Conservation (phyloP, 2,329 filamentous ascomycete genomes). For the Orbilia blumenaviensis region DNA sequence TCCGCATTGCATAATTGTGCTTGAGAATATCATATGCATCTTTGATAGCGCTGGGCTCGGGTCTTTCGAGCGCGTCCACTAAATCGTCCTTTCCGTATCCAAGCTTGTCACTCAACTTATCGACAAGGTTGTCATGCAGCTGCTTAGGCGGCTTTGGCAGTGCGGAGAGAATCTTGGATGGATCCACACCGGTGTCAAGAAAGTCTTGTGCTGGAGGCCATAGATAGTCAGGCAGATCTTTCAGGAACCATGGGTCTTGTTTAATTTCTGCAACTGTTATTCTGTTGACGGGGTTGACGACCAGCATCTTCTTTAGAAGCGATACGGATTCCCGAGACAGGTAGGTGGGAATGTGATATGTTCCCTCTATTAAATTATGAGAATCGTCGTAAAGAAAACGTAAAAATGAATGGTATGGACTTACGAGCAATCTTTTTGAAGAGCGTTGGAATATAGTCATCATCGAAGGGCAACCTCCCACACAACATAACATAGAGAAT, state of each 20-base stretch:
- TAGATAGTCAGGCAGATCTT: slow-evolving; percentile 85
- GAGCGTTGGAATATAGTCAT: slow-evolving; percentile 95
- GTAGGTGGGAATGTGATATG: slow-evolving; percentile 90
- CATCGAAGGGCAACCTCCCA: slow-evolving; percentile 90
- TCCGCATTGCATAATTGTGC: slow-evolving; percentile 97
- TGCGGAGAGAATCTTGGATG: slow-evolving; percentile 69
- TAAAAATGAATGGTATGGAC: slow-evolving; percentile 9
- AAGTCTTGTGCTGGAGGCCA: slow-evolving; percentile 90
- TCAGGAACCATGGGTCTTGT: slow-evolving; percentile 91
- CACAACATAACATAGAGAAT: slow-evolving; percentile 86
- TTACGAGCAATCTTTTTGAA: slow-evolving; percentile 94
- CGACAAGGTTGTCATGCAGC: slow-evolving; percentile 88
- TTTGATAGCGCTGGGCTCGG: slow-evolving; percentile 97
- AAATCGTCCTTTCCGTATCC: slow-evolving; percentile 95
- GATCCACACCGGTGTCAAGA: slow-evolving; percentile 90
- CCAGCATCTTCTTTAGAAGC: slow-evolving; percentile 91
- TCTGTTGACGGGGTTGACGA: slow-evolving; percentile 92
- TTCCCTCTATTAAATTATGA: slow-evolving; percentile 66
- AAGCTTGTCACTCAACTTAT: slow-evolving; percentile 97
- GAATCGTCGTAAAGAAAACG: neutral
- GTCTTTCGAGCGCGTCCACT: slow-evolving; percentile 87
- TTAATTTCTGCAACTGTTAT: slow-evolving; percentile 94
- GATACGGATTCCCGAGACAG: slow-evolving; percentile 83
- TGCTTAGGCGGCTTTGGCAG: slow-evolving; percentile 89
- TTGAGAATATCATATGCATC: slow-evolving; percentile 98